Evolutionary conservation across 2,329 filamentous ascomycete species (phyloP), one percentile per base, ranked within the genome.

Genomic region (Apiospora aurea): DNA sequence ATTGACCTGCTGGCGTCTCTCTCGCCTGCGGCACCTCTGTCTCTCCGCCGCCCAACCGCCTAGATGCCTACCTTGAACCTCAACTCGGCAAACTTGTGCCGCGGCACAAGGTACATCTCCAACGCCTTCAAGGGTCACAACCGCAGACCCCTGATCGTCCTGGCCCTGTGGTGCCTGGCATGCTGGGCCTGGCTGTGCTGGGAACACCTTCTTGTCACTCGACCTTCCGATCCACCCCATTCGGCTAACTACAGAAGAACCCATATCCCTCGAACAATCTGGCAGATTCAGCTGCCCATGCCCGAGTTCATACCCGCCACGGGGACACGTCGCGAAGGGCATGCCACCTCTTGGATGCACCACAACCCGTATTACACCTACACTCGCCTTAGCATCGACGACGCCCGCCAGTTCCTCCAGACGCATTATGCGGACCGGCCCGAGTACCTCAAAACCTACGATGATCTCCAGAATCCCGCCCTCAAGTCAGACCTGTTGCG

Each of bases 401-500:
- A 49, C 46, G 46, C 46, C 6, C 46, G 46, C 21, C 18, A n/a
- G 21, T 61, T 61, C 53, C 18, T 61, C 6, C 29, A 38, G 16
- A 11, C 21, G 8, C 29, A 61, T 16, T 61, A 38, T 16, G 53
- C 53, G 2, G 18, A 18, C 16, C 53, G 53, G 4, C 53, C 29
- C 16, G 53, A 61, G 6, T 38, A 38, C 16, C 16, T 61, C 18
- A 29, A 61, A 7, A 34, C 81, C 6, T 26, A 74, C 14, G 57
- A 75, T 1, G 72, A 71, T 10, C 71, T 80, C 26, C 72, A 72
- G 2, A 79, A 78, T 66, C 77, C 77, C 4, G 80, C 77, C 24
- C 76, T 80, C 69, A 79, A 78, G 67, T 80, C 80, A 18, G 90
- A 92, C 78, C 82, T 93, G 11, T 81, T 92, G 69, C 88, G 90